Percentiles rank a stretch among this genome's conserved stretches.
Evolutionary conservation across 2,329 filamentous ascomycete species (phyloP).

Genomic region (Colletotrichum sp.): DNA sequence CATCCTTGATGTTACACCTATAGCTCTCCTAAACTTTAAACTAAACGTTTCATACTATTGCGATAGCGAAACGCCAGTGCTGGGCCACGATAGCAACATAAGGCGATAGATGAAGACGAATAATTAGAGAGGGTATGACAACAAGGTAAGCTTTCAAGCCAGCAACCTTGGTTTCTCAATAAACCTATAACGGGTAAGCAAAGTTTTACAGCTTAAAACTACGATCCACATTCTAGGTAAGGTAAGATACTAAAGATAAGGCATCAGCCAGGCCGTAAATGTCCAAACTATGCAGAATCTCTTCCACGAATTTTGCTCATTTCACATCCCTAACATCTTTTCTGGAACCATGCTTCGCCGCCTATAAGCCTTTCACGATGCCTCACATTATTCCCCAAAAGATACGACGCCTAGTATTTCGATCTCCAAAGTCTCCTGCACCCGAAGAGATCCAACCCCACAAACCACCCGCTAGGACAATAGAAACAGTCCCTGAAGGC

Average conservation of each 20-base stretch:
- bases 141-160: neutral
- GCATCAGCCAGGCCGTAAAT: neutral
- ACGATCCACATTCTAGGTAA: neutral
- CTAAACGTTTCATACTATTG: too few relatives aligned
- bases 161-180: neutral
- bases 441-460: neutral
- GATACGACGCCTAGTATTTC: neutral
- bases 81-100: too few relatives aligned
- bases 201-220: neutral
- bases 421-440: neutral
- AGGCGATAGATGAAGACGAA: neutral
- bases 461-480: neutral
- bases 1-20: too few relatives aligned
- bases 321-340: neutral
- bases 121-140: neutral
- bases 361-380: fast-evolving
- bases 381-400: neutral
- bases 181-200: neutral
- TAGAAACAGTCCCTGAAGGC: neutral
- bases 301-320: neutral
- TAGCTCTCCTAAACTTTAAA: too few relatives aligned
- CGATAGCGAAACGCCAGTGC: too few relatives aligned
- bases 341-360: neutral
- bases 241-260: neutral
- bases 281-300: neutral